Base-by-base conservation (phyloP, 352 stramenopile genomes). In the Globisporangium radiosum region DNA sequence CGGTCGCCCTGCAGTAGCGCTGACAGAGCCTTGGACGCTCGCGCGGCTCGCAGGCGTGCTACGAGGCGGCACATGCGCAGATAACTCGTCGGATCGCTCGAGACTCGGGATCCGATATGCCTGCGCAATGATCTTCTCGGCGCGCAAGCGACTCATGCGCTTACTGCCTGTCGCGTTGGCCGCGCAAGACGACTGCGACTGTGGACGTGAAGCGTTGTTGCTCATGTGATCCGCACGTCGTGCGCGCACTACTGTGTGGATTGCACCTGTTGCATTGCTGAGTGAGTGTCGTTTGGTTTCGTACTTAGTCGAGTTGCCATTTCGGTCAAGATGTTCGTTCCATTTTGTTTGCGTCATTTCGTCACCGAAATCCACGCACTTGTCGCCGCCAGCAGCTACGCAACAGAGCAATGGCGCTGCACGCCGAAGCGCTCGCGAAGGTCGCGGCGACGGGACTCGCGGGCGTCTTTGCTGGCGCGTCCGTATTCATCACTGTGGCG, bases 401-500 rank as follows among this genome's bases (percentile, higher is more conserved):
- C 25, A 33, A 33, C 25, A 33, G 25, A 33, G 25, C 25, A 33
- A 58, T 78, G 65, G 59, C 64, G 57, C 57, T 78, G 54, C 69
- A 78, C 69, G 66, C 76, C n/a, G 80, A 87, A 70, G 79, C 73
- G 56, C 56, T 85, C 43, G 77, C 76, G 47, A 78, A 90, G 54
- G 63, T 90, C 57, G 69, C 69, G 8, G 80, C 80, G 48, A 79
- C 80, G 19, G 75, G 73, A 0, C 60, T 88, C 42, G 80, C 80
- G 6, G 79, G 79, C n/a, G 61, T 88, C 42, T 92, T 90, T 63
- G 76, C 77, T 4, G 82, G 82, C 17, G 82, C 79, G 11, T 72
- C 79, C 42, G 73, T 70, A 42, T 92, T 79, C 67, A 90, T 92
- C 63, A 82, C 69, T 17, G 66, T 88, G 57, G 82, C 80, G 50